These are phyloP conservation scores for Pseudopithomyces maydicus DNA, from an alignment of 2,329 filamentous ascomycete species.

Conservation along the genomic window DNA sequence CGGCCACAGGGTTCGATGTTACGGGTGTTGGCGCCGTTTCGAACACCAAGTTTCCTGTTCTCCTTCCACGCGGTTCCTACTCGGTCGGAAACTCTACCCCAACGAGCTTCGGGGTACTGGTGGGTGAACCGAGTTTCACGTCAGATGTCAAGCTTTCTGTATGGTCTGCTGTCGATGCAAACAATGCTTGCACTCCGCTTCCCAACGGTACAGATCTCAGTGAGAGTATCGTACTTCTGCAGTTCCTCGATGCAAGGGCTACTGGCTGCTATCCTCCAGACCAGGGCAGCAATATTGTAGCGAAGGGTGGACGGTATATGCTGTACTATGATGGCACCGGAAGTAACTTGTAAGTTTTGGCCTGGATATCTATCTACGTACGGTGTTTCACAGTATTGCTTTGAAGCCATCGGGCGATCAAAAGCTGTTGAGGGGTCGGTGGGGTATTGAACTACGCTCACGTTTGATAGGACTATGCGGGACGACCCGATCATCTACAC, in stretches of 20 bases:
- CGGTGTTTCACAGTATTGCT: not conserved
- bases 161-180: conserved; percentile 49
- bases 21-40: conserved; percentile 54
- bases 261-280: conserved; percentile 21
- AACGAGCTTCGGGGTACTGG: conserved; percentile 36
- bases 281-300: conserved; percentile 38
- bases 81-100: conserved; percentile 37
- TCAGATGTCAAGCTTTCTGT: conserved; percentile 20
- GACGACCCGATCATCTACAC: conserved; percentile 19
- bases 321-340: conserved; percentile 16
- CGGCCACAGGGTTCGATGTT: conserved; percentile 50
- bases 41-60: conserved; percentile 38
- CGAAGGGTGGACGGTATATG: conserved; percentile 61
- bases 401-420: too few species aligned
- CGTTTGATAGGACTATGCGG: conserved; percentile 15
- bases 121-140: conserved; percentile 36
- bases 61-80: conserved; percentile 27
- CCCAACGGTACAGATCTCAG: conserved; percentile 62
- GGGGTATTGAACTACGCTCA: not conserved
- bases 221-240: conserved; percentile 55
- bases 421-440: not conserved
- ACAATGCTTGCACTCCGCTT: conserved; percentile 59
- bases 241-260: conserved; percentile 16
- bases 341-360: conserved; percentile 11
- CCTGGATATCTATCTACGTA: not conserved